Evolutionary conservation across 495 filamentous ascomycete genomes (phyloP), one percentile per base, ranked within the genome.

Genomic region (Annulohypoxylon maeteangense): DNA sequence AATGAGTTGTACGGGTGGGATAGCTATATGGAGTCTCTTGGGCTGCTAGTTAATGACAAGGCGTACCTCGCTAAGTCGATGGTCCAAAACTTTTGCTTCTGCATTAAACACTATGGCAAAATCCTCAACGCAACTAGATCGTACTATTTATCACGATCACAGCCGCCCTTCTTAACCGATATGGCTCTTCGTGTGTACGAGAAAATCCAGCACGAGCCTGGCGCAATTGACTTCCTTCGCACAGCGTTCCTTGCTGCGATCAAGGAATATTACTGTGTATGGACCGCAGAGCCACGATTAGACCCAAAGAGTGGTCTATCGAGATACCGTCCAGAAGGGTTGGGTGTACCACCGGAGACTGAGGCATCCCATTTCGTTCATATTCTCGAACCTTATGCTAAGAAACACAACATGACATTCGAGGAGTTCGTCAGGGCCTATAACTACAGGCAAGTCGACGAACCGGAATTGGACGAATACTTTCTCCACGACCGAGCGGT

Each of bases 1-100:
- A 99, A 98, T 79, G 95, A 99, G 77, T 78, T 98, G 22, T 99
- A 99, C 75, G 93, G 87, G 14, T 99, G 95, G 95, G 95, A 99
- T 78, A 96, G 92, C 76, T 98, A 97, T 81, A 97, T 99, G 92
- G 93, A 93, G 73, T 93, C 94, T 7, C 82, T 98, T 8, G 94
- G 94, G 4, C 84, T 99, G 67, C 79, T 98, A 40, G 89, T 89
- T 66, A 91, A 94, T 76, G 91, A 92, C 74, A 90, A 91, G 51
- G 89, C 91, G 36, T 87, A 97, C 74, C 81, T 99, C 40, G 93
- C 92, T 61, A 96, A 97, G 80, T 87, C 91, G 23, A 98, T 98
- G 92, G 93, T 98, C 32, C 81, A 88, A 70, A 95, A 99, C 81
- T 98, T 98, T 80, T 94, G 92, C 79, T 99, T 99, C 81, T 94